Conservation (phyloP, 2,329 filamentous ascomycete species). For the Colletotrichum filicis region DNA sequence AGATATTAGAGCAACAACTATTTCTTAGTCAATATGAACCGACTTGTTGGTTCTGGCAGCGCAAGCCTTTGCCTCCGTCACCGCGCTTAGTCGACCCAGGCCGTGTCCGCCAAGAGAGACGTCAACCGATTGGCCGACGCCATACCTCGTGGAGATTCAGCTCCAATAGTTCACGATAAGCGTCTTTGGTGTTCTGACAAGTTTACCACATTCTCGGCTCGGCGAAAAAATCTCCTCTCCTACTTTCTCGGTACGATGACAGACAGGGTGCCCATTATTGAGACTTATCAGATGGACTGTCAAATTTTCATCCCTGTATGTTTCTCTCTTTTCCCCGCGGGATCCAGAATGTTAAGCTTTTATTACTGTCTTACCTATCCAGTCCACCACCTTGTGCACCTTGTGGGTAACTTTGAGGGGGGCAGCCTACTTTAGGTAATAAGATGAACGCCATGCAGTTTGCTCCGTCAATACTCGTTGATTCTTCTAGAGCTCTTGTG, state of each 20-base stretch:
- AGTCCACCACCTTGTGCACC: not conserved
- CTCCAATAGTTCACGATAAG: not conserved
- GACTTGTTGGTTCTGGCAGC: not conserved
- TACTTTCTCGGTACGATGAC: too few relatives aligned
- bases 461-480: not conserved
- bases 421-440: not conserved
- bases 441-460: not conserved
- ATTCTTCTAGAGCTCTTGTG: not conserved
- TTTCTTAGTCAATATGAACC: not conserved
- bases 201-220: not conserved
- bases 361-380: not conserved
- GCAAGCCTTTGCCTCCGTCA: not conserved
- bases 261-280: too few relatives aligned
- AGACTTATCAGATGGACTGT: not conserved
- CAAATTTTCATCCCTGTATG: not conserved
- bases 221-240: not conserved
- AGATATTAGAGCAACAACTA: not conserved
- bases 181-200: not conserved
- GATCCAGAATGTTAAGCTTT: not conserved
- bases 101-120: not conserved
- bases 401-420: not conserved
- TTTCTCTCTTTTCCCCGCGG: not conserved
- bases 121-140: not conserved
- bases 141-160: not conserved
- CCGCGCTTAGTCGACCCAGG: not conserved